A percentile compares a stretch with the other conserved stretches of the same genome.
These are phyloP conservation scores for Paraconiothyrium sp. DNA, from an alignment of 2,329 filamentous ascomycete species.

Conservation along the genomic window DNA sequence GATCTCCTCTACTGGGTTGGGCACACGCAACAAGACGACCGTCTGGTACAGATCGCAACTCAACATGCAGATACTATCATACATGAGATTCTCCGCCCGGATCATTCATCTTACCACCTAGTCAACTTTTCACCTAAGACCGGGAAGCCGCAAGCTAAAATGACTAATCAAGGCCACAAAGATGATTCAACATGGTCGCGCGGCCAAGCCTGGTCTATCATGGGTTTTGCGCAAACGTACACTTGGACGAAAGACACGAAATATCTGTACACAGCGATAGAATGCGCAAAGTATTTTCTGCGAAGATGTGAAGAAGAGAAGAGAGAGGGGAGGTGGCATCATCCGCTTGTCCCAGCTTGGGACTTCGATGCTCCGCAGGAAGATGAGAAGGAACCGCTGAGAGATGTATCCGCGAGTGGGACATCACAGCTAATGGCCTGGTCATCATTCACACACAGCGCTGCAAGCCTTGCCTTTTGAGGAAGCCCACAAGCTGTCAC, in stretches of 20 bases:
- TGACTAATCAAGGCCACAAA: constrained; percentile 60
- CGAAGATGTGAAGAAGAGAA: constrained; percentile 49
- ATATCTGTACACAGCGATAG: constrained; percentile 57
- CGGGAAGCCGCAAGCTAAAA: constrained; percentile 56
- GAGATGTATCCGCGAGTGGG: constrained; percentile 53
- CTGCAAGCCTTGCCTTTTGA: constrained; percentile 30
- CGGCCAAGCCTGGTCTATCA: constrained; percentile 61
- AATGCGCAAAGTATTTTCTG: constrained; percentile 59
- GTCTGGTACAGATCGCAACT: constrained; percentile 49
- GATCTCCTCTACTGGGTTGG: constrained; percentile 52
- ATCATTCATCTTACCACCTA: constrained; percentile 54
- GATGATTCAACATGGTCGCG: constrained; percentile 59
- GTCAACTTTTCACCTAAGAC: constrained; percentile 57
- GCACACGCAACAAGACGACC: constrained; percentile 38
- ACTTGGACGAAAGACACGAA: constrained; percentile 56
- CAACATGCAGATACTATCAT: constrained; percentile 51
- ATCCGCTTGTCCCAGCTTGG: constrained; percentile 56
- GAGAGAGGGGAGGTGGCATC: constrained; percentile 39
- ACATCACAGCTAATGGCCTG: constrained; percentile 55
- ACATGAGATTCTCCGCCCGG: constrained; percentile 44
- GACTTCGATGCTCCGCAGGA: constrained; percentile 62
- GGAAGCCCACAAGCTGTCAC: constrained; percentile 7
- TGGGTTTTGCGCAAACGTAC: constrained; percentile 59
- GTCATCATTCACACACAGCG: constrained; percentile 51
- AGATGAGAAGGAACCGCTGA: constrained; percentile 38